Percentiles rank a stretch among this genome's conserved stretches.
phyloP scores from a whole-genome alignment of 1,284 basidiomycete species.

The Polyporus tsugae region DNA sequence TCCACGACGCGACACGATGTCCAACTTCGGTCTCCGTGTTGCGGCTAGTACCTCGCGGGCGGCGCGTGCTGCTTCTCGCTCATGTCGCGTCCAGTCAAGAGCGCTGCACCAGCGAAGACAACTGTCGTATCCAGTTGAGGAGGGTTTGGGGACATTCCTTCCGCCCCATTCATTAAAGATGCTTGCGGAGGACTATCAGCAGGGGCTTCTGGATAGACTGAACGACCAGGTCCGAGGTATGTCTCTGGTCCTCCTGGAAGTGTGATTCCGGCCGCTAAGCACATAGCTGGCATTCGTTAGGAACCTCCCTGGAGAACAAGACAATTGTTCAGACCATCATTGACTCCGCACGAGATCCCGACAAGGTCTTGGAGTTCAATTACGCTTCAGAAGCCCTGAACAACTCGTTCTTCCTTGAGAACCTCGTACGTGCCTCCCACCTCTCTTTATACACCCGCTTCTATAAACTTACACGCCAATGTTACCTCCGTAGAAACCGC shows the following conservation, averaged over 20 bases:
- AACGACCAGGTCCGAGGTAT: slow-evolving; percentile 78
- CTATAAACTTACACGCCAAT: background rate
- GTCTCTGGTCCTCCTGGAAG: slow-evolving; percentile 32
- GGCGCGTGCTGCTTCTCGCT: slow-evolving; percentile 30
- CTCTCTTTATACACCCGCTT: slow-evolving; percentile 14
- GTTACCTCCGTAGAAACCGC: slow-evolving; percentile 54
- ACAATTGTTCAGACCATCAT: slow-evolving; percentile 82
- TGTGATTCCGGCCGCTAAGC: slow-evolving; percentile 6
- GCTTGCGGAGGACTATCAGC: slow-evolving; percentile 83
- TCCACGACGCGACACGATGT: slow-evolving; percentile 32
- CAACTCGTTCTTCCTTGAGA: slow-evolving; percentile 94
- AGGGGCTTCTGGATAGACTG: slow-evolving; percentile 78
- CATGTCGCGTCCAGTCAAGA: slow-evolving; percentile 41
- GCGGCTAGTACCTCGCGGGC: slow-evolving; percentile 36
- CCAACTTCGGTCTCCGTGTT: slow-evolving; percentile 36
- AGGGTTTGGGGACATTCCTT: slow-evolving; percentile 80
- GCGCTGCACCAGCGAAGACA: slow-evolving; percentile 62
- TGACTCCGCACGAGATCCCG: slow-evolving; percentile 68
- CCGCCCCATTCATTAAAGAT: slow-evolving; percentile 71
- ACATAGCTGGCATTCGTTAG: slow-evolving; percentile 27
- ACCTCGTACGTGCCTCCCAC: slow-evolving; percentile 66
- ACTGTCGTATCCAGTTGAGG: slow-evolving; percentile 71
- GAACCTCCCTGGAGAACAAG: slow-evolving; percentile 51
- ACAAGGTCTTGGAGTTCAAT: slow-evolving; percentile 83
- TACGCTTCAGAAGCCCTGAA: slow-evolving; percentile 94